These are phyloP conservation scores for Teratosphaeria viscida DNA, from an alignment of 2,329 filamentous ascomycete genomes.

Conservation along the genomic window DNA sequence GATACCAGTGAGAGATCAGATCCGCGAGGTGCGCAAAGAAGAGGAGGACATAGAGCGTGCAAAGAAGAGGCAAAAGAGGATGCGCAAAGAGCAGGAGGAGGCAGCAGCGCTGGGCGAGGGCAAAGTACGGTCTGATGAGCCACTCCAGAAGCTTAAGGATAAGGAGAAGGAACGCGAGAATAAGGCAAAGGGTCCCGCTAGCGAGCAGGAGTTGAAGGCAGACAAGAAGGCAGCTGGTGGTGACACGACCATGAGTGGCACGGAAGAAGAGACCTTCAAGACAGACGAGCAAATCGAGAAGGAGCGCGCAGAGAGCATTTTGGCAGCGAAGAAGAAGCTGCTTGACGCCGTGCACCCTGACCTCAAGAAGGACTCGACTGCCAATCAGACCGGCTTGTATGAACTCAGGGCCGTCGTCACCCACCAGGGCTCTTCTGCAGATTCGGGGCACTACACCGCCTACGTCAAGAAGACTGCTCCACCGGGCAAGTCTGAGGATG, in stretches of 20 bases:
- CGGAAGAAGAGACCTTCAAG: slow-evolving; percentile 75
- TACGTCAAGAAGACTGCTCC: slow-evolving; percentile 90
- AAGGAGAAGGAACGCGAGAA: slow-evolving; percentile 42
- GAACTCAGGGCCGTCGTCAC: slow-evolving; percentile 90
- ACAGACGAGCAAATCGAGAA: slow-evolving; percentile 88
- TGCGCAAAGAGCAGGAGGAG: slow-evolving; percentile 46
- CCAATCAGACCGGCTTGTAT: slow-evolving; percentile 90
- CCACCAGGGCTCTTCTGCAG: slow-evolving; percentile 90
- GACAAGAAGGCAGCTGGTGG: slow-evolving; percentile 41
- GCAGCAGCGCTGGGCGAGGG: slow-evolving; percentile 24
- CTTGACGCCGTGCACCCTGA: slow-evolving; percentile 65
- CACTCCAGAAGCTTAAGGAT: slow-evolving; percentile 84
- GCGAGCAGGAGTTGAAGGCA: slow-evolving; percentile 38
- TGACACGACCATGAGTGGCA: slow-evolving; percentile 64
- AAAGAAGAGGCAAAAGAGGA: slow-evolving; percentile 79
- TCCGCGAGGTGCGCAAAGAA: slow-evolving; percentile 89
- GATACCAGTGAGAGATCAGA: slow-evolving; percentile 88
- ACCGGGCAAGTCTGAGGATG: slow-evolving; percentile 75
- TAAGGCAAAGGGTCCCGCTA: slow-evolving; percentile 22
- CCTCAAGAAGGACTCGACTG: slow-evolving; percentile 64
- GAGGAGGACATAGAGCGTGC: slow-evolving; percentile 86
- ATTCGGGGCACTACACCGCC: slow-evolving; percentile 95
- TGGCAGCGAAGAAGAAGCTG: slow-evolving; percentile 79
- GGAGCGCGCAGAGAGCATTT: slow-evolving; percentile 65
- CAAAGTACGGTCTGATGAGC: slow-evolving; percentile 42